phyloP scores from a whole-genome alignment of 208 protist species.

The Willaertia magna region DNA sequence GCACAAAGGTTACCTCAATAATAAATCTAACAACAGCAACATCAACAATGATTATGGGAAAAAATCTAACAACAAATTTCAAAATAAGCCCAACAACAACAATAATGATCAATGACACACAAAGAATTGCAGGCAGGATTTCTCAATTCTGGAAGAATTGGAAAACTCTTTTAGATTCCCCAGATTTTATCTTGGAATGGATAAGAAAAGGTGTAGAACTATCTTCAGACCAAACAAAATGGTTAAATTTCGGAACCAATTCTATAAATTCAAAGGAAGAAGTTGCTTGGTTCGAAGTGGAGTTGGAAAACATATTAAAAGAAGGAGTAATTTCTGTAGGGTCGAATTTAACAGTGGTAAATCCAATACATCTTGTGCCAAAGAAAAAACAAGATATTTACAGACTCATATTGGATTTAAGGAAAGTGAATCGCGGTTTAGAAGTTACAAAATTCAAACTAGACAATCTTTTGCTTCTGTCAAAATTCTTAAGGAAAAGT shows the following conservation, averaged over 20 bases:
- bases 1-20: too few species aligned
- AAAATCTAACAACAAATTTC: too few species aligned
- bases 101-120: not conserved
- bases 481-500: not conserved
- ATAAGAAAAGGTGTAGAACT: not conserved
- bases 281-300: not conserved
- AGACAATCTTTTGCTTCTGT: not conserved
- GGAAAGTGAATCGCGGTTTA: not conserved
- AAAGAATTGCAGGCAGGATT: not conserved
- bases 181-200: not conserved
- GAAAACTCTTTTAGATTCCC: not conserved
- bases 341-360: not conserved
- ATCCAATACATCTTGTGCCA: not conserved
- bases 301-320: not conserved
- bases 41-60: too few species aligned
- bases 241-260: not conserved
- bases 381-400: not conserved
- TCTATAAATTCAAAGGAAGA: not conserved
- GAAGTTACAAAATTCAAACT: not conserved
- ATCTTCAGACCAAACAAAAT: not conserved
- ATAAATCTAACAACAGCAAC: too few species aligned
- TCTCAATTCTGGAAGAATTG: not conserved
- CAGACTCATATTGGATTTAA: not conserved
- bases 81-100: not conserved
- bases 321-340: too few species aligned